Evolutionary conservation across 768 basidiomycete species (phyloP).

Genomic region (Porphyrellus cyaneotinctus): DNA sequence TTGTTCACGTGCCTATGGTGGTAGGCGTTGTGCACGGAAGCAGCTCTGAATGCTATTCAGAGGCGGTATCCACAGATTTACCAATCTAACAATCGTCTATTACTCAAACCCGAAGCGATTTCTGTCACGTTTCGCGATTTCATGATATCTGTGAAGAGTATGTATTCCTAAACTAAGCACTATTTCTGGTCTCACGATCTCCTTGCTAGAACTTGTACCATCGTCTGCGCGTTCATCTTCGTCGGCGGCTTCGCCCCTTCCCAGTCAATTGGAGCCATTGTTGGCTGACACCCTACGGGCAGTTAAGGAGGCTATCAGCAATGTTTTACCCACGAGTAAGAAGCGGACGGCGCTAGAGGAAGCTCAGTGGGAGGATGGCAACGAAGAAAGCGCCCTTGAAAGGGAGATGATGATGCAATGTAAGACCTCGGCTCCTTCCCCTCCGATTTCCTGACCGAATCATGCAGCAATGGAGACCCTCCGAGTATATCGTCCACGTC

Average conservation of each 20-base stretch:
- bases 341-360: constrained; percentile 85
- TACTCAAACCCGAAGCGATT: constrained; percentile 84
- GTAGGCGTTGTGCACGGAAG: constrained; percentile 93
- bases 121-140: constrained; percentile 85
- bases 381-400: constrained; percentile 79
- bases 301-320: constrained; percentile 67
- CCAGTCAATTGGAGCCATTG: constrained; percentile 77
- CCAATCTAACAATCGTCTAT: constrained; percentile 78
- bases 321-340: constrained; percentile 77
- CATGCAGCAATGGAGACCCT: constrained; percentile 82
- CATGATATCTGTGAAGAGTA: constrained; percentile 96
- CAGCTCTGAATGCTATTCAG: constrained; percentile 94
- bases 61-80: constrained; percentile 97
- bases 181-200: constrained; percentile 2
- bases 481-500: constrained; percentile 84
- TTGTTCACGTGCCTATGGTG: constrained; percentile 1
- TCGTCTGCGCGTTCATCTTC: constrained; percentile 91
- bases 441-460: constrained; percentile 1
- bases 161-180: constrained; percentile 18
- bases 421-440: constrained; percentile 34
- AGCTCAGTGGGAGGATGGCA: constrained; percentile 86
- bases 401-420: constrained; percentile 86
- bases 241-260: constrained; percentile 80
- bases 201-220: constrained; percentile 75
- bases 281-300: constrained; percentile 63